A percentile compares a stretch with the other conserved stretches of the same genome.
These are phyloP conservation scores for Apiotrichum veenhuisii DNA, from an alignment of 1,284 basidiomycete species.

Conservation along the genomic window DNA sequence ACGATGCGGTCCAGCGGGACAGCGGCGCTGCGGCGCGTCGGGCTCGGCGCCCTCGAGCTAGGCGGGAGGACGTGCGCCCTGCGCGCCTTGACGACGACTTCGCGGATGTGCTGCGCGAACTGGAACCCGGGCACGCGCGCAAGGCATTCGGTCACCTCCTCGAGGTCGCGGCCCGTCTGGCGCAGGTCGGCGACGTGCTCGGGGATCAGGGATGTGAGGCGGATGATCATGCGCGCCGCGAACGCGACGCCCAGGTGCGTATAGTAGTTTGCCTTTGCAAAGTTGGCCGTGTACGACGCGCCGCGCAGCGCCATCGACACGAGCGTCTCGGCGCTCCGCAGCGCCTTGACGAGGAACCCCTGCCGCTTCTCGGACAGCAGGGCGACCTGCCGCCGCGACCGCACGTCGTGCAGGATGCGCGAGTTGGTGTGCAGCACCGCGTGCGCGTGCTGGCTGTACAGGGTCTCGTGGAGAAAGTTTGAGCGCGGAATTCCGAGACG, in stretches of 20 bases:
- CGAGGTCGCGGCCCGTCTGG: slow-evolving; percentile 40
- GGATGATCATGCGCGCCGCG: slow-evolving; percentile 40
- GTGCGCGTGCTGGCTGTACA: slow-evolving; percentile 20
- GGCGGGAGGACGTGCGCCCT: slow-evolving; percentile 36
- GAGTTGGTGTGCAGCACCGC: slow-evolving; percentile 32
- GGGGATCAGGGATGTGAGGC: slow-evolving; percentile 37
- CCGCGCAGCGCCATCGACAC: slow-evolving; percentile 27
- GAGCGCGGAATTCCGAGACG: slow-evolving; percentile 3
- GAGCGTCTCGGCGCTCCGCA: slow-evolving; percentile 26
- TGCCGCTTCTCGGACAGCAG: slow-evolving; percentile 24
- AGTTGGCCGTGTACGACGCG: slow-evolving; percentile 29
- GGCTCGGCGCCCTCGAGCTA: slow-evolving; percentile 13
- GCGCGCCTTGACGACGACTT: slow-evolving; percentile 33
- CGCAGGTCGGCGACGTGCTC: slow-evolving; percentile 31
- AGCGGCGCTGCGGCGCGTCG: neutral
- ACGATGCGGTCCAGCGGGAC: neutral
- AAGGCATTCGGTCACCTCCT: slow-evolving; percentile 32
- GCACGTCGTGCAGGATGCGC: slow-evolving; percentile 31
- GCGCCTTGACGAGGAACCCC: slow-evolving; percentile 25
- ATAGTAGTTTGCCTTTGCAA: slow-evolving; percentile 18
- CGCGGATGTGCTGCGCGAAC: slow-evolving; percentile 35
- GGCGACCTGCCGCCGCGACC: slow-evolving; percentile 27
- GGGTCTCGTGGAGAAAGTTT: slow-evolving; percentile 15
- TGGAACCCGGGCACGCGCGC: slow-evolving; percentile 42
- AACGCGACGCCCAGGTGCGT: slow-evolving; percentile 41